phyloP scores from a whole-genome alignment of 257 asterid genomes.

The Salvia rosmarinus region DNA sequence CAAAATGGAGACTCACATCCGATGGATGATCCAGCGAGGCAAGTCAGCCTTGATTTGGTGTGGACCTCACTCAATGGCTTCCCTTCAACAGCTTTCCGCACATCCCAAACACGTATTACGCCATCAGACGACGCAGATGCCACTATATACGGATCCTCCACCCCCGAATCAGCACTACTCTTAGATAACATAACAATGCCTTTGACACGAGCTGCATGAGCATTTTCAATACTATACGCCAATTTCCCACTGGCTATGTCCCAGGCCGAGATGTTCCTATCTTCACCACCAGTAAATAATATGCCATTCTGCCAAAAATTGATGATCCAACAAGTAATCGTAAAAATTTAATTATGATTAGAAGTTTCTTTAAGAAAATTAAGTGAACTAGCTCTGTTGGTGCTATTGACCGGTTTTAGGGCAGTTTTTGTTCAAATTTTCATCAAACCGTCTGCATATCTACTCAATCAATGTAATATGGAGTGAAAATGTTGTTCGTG shows the following conservation, averaged over 20 bases:
- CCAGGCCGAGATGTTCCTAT: slow-evolving; percentile 79
- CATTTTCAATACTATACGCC: slow-evolving; percentile 71
- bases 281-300: slow-evolving; percentile 94
- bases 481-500: background rate
- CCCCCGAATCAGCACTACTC: slow-evolving; percentile 44
- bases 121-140: slow-evolving; percentile 99
- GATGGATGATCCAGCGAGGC: slow-evolving; percentile 91
- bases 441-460: background rate
- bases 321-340: slow-evolving; percentile 8
- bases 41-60: slow-evolving; percentile 90
- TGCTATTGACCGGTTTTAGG: background rate
- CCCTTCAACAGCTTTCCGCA: slow-evolving; percentile 60
- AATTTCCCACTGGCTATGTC: slow-evolving; percentile 72
- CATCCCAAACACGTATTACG: slow-evolving; percentile 87
- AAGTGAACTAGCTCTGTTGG: background rate
- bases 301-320: slow-evolving; percentile 62
- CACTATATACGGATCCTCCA: slow-evolving; percentile 63
- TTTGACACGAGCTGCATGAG: slow-evolving; percentile 86
- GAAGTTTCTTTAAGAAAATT: background rate
- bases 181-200: slow-evolving; percentile 79
- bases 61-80: slow-evolving; percentile 68
- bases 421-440: background rate
- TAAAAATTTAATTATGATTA: background rate
- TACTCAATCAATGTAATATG: background rate
- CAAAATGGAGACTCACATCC: slow-evolving; percentile 57